Conservation (phyloP, 2,329 filamentous ascomycete species). For the Aspergillus latus region DNA sequence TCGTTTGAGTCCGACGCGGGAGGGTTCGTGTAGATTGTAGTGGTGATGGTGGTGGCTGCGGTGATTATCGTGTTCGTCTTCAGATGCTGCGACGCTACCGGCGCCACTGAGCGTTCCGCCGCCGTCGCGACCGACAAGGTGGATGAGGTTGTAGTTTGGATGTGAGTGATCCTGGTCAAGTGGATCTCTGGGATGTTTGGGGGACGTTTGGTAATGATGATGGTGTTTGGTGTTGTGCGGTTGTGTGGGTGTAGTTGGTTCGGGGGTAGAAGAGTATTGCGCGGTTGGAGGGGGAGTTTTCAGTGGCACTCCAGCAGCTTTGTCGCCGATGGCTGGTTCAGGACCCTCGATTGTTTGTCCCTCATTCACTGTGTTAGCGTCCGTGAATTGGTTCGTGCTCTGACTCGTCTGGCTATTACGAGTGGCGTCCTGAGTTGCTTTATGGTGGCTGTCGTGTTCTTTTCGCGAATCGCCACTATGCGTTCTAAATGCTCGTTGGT, state of each 20-base stretch:
- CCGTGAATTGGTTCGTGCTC: background rate
- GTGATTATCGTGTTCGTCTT: slow-evolving; percentile 33
- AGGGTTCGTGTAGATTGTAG: slow-evolving; percentile 5
- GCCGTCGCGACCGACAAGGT: slow-evolving; percentile 46
- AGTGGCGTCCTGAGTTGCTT: slow-evolving; percentile 3
- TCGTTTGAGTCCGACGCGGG: slow-evolving; percentile 15
- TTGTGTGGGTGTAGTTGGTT: background rate
- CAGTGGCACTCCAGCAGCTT: slow-evolving; percentile 13
- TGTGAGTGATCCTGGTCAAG: slow-evolving; percentile 30
- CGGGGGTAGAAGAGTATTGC: slow-evolving; percentile 6
- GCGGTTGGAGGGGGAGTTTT: slow-evolving; percentile 11
- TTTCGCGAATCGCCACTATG: background rate
- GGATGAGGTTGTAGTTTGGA: slow-evolving; percentile 33
- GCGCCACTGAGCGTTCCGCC: slow-evolving; percentile 49
- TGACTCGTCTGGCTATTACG: background rate
- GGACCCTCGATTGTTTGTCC: slow-evolving; percentile 17
- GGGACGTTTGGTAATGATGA: slow-evolving; percentile 11
- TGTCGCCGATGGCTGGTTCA: slow-evolving; percentile 22
- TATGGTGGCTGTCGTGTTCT: slow-evolving; percentile 10
- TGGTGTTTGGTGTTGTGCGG: background rate
- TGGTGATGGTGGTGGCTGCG: background rate
- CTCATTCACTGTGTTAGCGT: slow-evolving; percentile 5
- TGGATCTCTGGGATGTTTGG: slow-evolving; percentile 15
- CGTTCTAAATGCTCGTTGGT: slow-evolving; percentile 10
- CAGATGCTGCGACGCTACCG: slow-evolving; percentile 39